phyloP scores from a whole-genome alignment of 2,329 filamentous ascomycete genomes.

The Apiospora malaysiana region DNA sequence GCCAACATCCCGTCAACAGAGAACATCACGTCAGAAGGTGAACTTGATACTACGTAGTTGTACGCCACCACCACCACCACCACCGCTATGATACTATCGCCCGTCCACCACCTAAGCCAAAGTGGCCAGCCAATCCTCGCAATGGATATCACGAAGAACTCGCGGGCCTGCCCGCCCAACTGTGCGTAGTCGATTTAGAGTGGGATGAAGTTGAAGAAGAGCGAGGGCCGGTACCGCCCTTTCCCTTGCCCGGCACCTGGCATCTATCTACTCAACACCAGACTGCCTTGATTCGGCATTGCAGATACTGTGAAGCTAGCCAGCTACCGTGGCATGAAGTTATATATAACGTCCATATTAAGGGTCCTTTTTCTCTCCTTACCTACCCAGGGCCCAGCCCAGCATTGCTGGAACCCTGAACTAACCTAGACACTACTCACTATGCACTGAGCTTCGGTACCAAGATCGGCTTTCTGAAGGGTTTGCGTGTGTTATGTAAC shows the following conservation, averaged over 20 bases:
- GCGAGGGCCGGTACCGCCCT: background rate
- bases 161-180: background rate
- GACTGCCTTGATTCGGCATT: conserved; percentile 6
- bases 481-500: background rate
- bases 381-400: background rate
- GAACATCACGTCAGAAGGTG: background rate
- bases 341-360: background rate
- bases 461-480: background rate
- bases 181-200: background rate
- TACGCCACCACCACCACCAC: background rate
- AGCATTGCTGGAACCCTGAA: background rate
- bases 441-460: background rate
- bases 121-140: background rate
- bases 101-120: background rate
- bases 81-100: background rate
- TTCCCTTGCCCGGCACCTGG: background rate
- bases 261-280: background rate
- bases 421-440: background rate
- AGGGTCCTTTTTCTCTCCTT: background rate
- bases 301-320: background rate
- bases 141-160: background rate
- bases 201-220: background rate
- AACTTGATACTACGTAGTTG: background rate
- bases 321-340: background rate
- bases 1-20: background rate